phyloP scores from a whole-genome alignment of 768 basidiomycete genomes.

The Hericium alpestre region DNA sequence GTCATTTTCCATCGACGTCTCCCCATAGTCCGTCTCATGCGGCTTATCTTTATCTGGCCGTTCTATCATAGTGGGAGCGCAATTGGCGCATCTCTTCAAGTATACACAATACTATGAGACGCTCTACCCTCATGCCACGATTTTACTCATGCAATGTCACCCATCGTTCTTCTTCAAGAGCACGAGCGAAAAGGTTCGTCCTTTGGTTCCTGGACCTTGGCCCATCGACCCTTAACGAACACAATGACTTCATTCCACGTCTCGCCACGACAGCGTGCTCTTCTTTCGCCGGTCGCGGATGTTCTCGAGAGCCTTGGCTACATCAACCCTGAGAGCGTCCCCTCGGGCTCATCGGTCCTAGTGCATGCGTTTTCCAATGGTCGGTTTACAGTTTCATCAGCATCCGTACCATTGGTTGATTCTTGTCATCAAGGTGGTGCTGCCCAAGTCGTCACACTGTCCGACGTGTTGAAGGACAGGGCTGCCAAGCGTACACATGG shows the following conservation, averaged over 20 bases:
- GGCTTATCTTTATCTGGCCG: neutral
- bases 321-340: neutral
- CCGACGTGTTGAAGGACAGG: neutral
- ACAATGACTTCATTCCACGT: neutral
- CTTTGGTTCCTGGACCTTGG: neutral
- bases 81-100: constrained; percentile 7
- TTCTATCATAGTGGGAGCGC: constrained; percentile 7
- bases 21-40: neutral
- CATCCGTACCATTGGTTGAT: neutral
- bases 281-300: neutral
- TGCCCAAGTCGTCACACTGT: neutral
- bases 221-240: neutral
- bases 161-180: constrained; percentile 5
- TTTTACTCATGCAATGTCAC: constrained; percentile 6
- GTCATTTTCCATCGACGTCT: neutral
- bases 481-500: neutral
- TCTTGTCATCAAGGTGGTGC: neutral
- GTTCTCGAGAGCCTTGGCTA: neutral
- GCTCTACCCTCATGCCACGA: constrained; percentile 8
- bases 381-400: neutral
- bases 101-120: constrained; percentile 9
- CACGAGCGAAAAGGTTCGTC: neutral
- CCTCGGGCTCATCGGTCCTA: neutral
- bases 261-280: neutral
- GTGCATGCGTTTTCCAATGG: constrained; percentile 11